phyloP scores from a whole-genome alignment of 2,329 filamentous ascomycete species.

The Cadophora gregata region DNA sequence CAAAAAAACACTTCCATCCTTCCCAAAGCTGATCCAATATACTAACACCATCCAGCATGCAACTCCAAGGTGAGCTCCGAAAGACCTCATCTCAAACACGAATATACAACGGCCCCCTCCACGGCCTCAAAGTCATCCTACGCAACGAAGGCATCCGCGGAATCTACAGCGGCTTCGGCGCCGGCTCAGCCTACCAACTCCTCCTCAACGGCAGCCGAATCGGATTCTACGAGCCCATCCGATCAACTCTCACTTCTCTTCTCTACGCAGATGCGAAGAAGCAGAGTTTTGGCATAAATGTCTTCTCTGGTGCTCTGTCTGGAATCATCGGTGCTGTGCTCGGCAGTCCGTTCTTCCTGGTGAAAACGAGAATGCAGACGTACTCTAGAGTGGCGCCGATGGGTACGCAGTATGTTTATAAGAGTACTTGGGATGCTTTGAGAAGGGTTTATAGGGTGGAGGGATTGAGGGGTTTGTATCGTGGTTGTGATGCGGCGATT shows the following conservation, averaged over 20 bases:
- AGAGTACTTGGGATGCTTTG: constrained; percentile 83
- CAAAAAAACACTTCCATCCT: background rate
- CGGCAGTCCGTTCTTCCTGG: constrained; percentile 95
- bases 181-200: constrained; percentile 95
- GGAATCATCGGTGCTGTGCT: constrained; percentile 91
- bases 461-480: constrained; percentile 82
- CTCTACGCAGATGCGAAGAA: constrained; percentile 74
- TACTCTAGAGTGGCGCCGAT: constrained; percentile 92
- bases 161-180: constrained; percentile 86
- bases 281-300: constrained; percentile 89
- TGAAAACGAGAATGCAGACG: constrained; percentile 95
- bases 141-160: constrained; percentile 87
- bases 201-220: constrained; percentile 95
- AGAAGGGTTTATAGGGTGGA: constrained; percentile 80
- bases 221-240: constrained; percentile 96
- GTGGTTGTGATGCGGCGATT: constrained; percentile 92
- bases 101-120: constrained; percentile 88
- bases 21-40: background rate
- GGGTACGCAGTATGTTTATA: constrained; percentile 94
- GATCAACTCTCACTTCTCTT: constrained; percentile 69
- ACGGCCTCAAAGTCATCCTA: constrained; percentile 88
- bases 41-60: constrained; percentile 61
- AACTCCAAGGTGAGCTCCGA: constrained; percentile 95
- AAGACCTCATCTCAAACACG: constrained; percentile 82
- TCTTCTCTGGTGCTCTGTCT: constrained; percentile 87